Evolutionary conservation across 2,329 filamentous ascomycete genomes (phyloP), one percentile per base, ranked within the genome.

Genomic region (Alternaria burnsii): DNA sequence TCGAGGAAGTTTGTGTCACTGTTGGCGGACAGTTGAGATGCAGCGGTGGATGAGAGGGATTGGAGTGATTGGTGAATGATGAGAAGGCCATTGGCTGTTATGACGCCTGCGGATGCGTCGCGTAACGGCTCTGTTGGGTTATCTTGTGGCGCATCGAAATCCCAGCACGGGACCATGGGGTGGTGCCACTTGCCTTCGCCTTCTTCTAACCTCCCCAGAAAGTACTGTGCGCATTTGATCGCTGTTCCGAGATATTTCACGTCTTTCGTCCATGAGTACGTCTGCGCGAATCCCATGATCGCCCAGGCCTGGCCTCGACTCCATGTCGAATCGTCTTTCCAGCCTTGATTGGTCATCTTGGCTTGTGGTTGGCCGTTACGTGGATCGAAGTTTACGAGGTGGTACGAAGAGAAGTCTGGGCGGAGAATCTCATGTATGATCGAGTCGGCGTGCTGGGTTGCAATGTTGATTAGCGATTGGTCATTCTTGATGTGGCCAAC

Each of bases 271-370:
- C 83, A 85, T n/a, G 66, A 65, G 53, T 82, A 84, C 0, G 79
- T 79, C 65, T 84, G 78, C 0, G 79, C 78, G 55, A 84, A 85
- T 0, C 83, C 83, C 48, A 79, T 76, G 3, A 85, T 81, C 0
- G 80, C 79, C 83, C 83, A 85, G 0, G 82, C 82, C 57, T 85
- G 83, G 0, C 83, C 83, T 4, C 83, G 76, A 5, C 79, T 73
- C 83, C 83, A 85, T 10, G 78, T 82, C 0, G 80, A 83, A 1
- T 68, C 68, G 52, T 84, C 80, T 2, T 67, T 69, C 66, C 79
- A 79, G 0, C 83, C 83, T 64, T 85, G 83, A 48, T 84, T 82
- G 0, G 83, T 85, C 56, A 83, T 75, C n/a, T 78, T 78, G 20
- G 79, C 75, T 62, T 83, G 83, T 7, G 85, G 66, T 0, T 61